These are phyloP conservation scores for Metarhizium humberi DNA, from an alignment of 2,329 filamentous ascomycete genomes.

Conservation along the genomic window DNA sequence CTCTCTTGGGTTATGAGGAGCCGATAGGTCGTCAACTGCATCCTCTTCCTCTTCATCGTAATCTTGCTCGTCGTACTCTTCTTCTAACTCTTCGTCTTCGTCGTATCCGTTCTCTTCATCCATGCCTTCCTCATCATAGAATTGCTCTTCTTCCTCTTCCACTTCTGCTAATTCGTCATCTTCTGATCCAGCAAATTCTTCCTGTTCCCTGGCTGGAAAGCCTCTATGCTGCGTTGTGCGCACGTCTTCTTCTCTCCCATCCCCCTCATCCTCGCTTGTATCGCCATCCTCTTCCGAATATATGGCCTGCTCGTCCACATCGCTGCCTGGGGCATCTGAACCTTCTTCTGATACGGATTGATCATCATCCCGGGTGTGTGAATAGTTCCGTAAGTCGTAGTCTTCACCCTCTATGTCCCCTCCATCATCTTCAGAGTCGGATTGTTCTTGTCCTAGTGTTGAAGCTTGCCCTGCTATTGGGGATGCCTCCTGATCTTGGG, in stretches of 20 bases:
- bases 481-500: neutral
- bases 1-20: slow-evolving; percentile 14
- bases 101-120: slow-evolving; percentile 1
- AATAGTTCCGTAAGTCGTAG: slow-evolving; percentile 24
- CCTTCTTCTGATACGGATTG: slow-evolving; percentile 10
- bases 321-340: slow-evolving; percentile 7
- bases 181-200: slow-evolving; percentile 5
- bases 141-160: slow-evolving; percentile 11
- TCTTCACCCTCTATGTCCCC: slow-evolving; percentile 22
- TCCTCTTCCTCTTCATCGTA: slow-evolving; percentile 3
- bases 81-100: slow-evolving; percentile 4
- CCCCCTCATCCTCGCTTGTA: slow-evolving; percentile 1
- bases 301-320: slow-evolving; percentile 12
- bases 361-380: slow-evolving; percentile 21
- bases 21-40: slow-evolving; percentile 1
- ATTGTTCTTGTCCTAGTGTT: slow-evolving; percentile 11
- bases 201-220: neutral
- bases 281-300: slow-evolving; percentile 17
- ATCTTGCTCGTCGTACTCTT: slow-evolving; percentile 2
- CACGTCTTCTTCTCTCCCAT: neutral
- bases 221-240: neutral
- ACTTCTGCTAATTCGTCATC: slow-evolving; percentile 19
- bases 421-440: slow-evolving; percentile 12
- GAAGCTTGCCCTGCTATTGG: neutral
- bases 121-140: slow-evolving; percentile 21